These are phyloP conservation scores for Fusarium sp. DNA, from an alignment of 2,329 filamentous ascomycete genomes.

Conservation along the genomic window DNA sequence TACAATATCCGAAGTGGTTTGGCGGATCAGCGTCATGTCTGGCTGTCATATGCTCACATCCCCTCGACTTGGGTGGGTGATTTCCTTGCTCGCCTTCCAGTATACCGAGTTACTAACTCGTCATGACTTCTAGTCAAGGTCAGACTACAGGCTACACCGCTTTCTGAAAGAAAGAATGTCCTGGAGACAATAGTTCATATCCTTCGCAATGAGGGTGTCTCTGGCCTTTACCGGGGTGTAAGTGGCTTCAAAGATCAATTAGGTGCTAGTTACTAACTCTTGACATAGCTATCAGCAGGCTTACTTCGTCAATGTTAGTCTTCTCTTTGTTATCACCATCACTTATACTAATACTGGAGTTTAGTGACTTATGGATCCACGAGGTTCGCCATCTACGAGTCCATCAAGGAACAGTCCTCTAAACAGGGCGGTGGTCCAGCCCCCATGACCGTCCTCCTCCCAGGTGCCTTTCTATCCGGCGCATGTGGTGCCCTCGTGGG, in stretches of 20 bases:
- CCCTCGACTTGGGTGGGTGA: slow-evolving; percentile 18
- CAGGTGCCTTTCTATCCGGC: slow-evolving; percentile 17
- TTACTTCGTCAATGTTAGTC: slow-evolving; percentile 17
- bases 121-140: slow-evolving; percentile 19
- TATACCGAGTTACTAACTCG: not conserved
- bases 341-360: not conserved
- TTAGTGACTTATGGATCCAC: slow-evolving; percentile 25
- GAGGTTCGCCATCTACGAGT: slow-evolving; percentile 29
- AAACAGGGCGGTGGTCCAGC: not conserved
- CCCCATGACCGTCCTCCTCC: slow-evolving; percentile 9
- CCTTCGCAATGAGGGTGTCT: slow-evolving; percentile 10
- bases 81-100: not conserved
- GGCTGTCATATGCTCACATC: slow-evolving; percentile 26
- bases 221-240: slow-evolving; percentile 19
- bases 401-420: slow-evolving; percentile 12
- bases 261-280: not conserved
- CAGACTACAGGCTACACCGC: slow-evolving; percentile 10
- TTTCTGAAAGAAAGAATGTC: slow-evolving; percentile 14
- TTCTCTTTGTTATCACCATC: too few species aligned
- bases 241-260: not conserved
- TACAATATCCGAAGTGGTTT: slow-evolving; percentile 29
- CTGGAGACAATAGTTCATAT: slow-evolving; percentile 11
- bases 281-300: slow-evolving; percentile 12
- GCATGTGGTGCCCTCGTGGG: slow-evolving; percentile 13
- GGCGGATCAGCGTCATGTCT: slow-evolving; percentile 26